phyloP scores from a whole-genome alignment of 2,329 filamentous ascomycete species.

The Epichloe hybrida region DNA sequence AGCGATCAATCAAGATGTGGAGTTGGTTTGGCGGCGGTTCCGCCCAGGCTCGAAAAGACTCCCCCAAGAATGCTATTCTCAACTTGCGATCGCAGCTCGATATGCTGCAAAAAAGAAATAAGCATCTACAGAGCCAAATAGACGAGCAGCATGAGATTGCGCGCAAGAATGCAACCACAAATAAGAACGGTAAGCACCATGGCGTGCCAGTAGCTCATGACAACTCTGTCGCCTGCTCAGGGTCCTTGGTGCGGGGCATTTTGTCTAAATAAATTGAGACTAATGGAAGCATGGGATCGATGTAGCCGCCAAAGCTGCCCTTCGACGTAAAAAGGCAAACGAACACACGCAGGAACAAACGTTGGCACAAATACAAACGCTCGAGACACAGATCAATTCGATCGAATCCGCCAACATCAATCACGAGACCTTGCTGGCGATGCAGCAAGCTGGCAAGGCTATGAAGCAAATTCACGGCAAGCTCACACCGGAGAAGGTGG shows the following conservation, averaged over 20 bases:
- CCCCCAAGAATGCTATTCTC: slow-evolving; percentile 95
- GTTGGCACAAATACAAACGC: slow-evolving; percentile 71
- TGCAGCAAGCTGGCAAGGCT: slow-evolving; percentile 79
- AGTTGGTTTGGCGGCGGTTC: slow-evolving; percentile 83
- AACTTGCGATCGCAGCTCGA: slow-evolving; percentile 78
- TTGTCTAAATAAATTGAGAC: slow-evolving; percentile 6
- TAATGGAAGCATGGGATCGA: slow-evolving; percentile 8
- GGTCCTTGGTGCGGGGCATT: slow-evolving; percentile 5
- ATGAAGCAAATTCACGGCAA: slow-evolving; percentile 91
- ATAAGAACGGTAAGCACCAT: slow-evolving; percentile 66
- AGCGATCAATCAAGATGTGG: slow-evolving; percentile 41
- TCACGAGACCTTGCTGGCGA: slow-evolving; percentile 84
- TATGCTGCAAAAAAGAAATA: slow-evolving; percentile 95
- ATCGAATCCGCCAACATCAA: slow-evolving; percentile 99
- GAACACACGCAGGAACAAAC: slow-evolving; percentile 90
- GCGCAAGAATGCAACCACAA: slow-evolving; percentile 69
- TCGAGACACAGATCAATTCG: slow-evolving; percentile 90
- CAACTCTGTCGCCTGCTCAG: background rate
- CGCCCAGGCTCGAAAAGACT: slow-evolving; percentile 79
- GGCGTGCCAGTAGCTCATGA: background rate
- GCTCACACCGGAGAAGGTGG: slow-evolving; percentile 87
- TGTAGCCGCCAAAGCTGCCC: slow-evolving; percentile 73
- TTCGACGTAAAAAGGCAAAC: slow-evolving; percentile 88
- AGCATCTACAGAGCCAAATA: slow-evolving; percentile 81
- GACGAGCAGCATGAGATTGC: slow-evolving; percentile 82